These are phyloP conservation scores for Aaosphaeria arxii DNA, from an alignment of 2,329 filamentous ascomycete species.

Conservation along the genomic window DNA sequence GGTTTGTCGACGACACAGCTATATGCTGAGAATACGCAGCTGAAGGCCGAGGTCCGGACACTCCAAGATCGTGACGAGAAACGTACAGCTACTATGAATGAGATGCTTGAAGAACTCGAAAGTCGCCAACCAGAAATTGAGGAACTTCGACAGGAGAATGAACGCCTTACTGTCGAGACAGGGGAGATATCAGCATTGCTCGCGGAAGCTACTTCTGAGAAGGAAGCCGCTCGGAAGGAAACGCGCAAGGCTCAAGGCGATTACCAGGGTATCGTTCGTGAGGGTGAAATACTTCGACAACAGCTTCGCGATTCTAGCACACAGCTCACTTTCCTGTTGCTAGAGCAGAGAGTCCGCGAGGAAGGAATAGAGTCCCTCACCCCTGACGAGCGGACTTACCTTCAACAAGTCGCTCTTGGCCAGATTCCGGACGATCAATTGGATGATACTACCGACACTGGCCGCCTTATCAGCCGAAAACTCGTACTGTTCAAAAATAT, in stretches of 20 bases:
- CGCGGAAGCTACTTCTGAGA: conserved; percentile 76
- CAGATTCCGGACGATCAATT: conserved; percentile 63
- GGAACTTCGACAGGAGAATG: conserved; percentile 77
- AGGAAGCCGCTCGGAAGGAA: conserved; percentile 74
- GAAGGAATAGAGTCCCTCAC: conserved; percentile 71
- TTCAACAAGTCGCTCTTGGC: conserved; percentile 75
- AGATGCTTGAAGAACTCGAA: conserved; percentile 82
- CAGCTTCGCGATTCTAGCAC: conserved; percentile 86
- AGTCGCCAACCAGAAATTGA: conserved; percentile 84
- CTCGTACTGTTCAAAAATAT: conserved; percentile 88
- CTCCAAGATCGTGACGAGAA: conserved; percentile 74
- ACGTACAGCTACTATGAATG: conserved; percentile 74
- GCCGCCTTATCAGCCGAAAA: conserved; percentile 83
- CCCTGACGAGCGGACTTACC: conserved; percentile 68
- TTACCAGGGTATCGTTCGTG: conserved; percentile 58
- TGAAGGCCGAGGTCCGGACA: conserved; percentile 68
- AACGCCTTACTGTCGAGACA: conserved; percentile 75
- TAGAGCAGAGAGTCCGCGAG: conserved; percentile 80
- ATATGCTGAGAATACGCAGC: conserved; percentile 59
- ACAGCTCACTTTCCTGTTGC: conserved; percentile 85
- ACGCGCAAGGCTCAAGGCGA: conserved; percentile 76
- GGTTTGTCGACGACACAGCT: conserved; percentile 61
- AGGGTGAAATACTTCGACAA: conserved; percentile 76
- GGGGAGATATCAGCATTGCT: conserved; percentile 75
- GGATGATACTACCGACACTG: conserved; percentile 73